Evolutionary conservation across 345 rosid genomes (phyloP).

Genomic region (Eucalyptus shirleyi): DNA sequence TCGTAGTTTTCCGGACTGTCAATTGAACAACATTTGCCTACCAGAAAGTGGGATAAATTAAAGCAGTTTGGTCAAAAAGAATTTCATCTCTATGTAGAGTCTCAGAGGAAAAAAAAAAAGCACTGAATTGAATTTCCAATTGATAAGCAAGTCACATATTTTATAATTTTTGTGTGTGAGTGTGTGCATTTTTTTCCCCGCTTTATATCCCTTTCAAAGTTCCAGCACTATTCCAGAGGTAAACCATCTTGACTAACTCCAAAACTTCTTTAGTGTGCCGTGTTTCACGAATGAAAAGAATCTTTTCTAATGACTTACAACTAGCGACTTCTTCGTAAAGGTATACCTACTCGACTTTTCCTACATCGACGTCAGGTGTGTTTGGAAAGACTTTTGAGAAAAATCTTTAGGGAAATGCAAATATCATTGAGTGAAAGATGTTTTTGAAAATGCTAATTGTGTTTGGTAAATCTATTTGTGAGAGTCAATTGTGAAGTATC

Average conservation of each 20-base stretch:
- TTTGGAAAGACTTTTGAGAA: no score
- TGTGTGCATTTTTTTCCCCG: rapidly evolving
- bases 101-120: background rate
- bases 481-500: no score
- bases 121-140: background rate
- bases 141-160: background rate
- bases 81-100: background rate
- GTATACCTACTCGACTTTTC: background rate
- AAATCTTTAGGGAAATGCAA: no score
- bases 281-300: background rate
- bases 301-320: background rate
- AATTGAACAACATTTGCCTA: background rate
- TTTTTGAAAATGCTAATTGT: no score
- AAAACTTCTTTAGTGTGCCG: background rate
- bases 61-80: background rate
- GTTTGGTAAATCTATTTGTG: no score
- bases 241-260: background rate
- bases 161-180: background rate
- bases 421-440: no score
- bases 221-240: background rate
- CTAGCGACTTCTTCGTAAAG: background rate
- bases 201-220: background rate
- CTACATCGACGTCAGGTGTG: background rate
- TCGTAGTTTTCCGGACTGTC: background rate
- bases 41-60: background rate